Conservation (phyloP, 108 stramenopile genomes). For the Fistulifera solaris region DNA sequence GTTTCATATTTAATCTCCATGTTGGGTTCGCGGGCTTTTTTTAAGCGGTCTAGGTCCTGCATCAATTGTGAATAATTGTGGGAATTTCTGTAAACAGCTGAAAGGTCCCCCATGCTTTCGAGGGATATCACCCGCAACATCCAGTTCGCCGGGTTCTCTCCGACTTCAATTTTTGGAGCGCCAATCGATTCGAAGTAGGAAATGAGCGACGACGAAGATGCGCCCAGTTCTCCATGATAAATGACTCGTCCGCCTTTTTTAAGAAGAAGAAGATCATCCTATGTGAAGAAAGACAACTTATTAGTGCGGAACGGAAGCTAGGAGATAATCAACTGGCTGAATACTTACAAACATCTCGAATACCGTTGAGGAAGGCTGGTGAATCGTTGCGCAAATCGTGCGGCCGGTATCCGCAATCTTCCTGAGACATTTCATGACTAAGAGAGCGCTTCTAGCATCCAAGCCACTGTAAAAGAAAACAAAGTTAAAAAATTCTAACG, state of each 20-base stretch:
- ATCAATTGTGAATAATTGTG: slow-evolving; percentile 13
- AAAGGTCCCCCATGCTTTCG: slow-evolving; percentile 24
- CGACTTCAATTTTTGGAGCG: slow-evolving; percentile 39
- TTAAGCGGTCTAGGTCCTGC: slow-evolving; percentile 11
- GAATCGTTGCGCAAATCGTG: slow-evolving; percentile 39
- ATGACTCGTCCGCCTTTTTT: slow-evolving; percentile 49
- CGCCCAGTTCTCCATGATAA: slow-evolving; percentile 57
- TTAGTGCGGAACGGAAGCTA: no score
- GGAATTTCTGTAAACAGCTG: slow-evolving; percentile 20
- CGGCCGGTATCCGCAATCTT: slow-evolving; percentile 49
- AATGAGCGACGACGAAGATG: slow-evolving; percentile 26
- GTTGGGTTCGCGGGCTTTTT: slow-evolving; percentile 10
- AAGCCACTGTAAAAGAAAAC: slow-evolving; percentile 22
- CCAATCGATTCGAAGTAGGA: slow-evolving; percentile 54
- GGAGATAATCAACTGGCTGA: no score
- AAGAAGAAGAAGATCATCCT: slow-evolving; percentile 38
- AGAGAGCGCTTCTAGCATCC: slow-evolving; percentile 47
- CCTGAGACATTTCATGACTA: slow-evolving; percentile 46
- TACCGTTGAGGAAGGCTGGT: slow-evolving; percentile 67
- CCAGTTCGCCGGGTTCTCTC: slow-evolving; percentile 74
- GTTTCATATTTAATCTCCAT: slow-evolving; percentile 27
- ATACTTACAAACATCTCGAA: slow-evolving; percentile 46
- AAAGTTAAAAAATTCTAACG: slow-evolving; percentile 1
- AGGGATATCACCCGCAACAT: slow-evolving; percentile 35
- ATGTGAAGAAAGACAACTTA: no score